phyloP scores from a whole-genome alignment of 2,329 filamentous ascomycete species.

The Penicillium aurantiogriseum region DNA sequence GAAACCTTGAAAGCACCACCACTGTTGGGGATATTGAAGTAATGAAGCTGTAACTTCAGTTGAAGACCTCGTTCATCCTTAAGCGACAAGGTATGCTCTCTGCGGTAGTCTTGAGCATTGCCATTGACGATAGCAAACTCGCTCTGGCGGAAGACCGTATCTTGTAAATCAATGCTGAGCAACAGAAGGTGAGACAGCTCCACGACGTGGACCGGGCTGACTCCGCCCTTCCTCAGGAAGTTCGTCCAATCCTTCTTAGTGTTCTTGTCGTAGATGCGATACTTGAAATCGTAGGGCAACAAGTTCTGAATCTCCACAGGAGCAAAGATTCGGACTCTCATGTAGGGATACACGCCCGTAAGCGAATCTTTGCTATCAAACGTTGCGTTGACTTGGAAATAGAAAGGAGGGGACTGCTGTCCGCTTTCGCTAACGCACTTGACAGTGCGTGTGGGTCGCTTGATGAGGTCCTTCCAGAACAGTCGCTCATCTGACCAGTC shows the following conservation, averaged over 20 bases:
- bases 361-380: slow-evolving; percentile 83
- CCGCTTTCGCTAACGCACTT: slow-evolving; percentile 84
- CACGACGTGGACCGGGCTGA: slow-evolving; percentile 95
- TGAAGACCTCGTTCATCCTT: slow-evolving; percentile 81
- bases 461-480: slow-evolving; percentile 90
- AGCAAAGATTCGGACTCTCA: slow-evolving; percentile 87
- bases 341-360: slow-evolving; percentile 84
- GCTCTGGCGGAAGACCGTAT: slow-evolving; percentile 89
- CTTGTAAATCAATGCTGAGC: slow-evolving; percentile 93
- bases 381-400: slow-evolving; percentile 89
- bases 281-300: slow-evolving; percentile 97
- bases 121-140: slow-evolving; percentile 98
- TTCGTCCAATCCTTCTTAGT: slow-evolving; percentile 99
- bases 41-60: slow-evolving; percentile 82
- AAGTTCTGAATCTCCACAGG: slow-evolving; percentile 93
- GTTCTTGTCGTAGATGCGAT: slow-evolving; percentile 97
- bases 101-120: slow-evolving; percentile 79
- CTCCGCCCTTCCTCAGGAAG: slow-evolving; percentile 91
- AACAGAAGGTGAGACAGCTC: slow-evolving; percentile 91
- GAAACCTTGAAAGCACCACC: slow-evolving; percentile 96
- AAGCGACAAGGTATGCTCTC: slow-evolving; percentile 73
- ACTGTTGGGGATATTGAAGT: slow-evolving; percentile 83
- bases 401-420: slow-evolving; percentile 77
- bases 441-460: slow-evolving; percentile 78
- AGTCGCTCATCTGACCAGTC: slow-evolving; percentile 87